These are phyloP conservation scores for Daldinia sp. DNA, from an alignment of 2,329 filamentous ascomycete genomes.

Conservation along the genomic window DNA sequence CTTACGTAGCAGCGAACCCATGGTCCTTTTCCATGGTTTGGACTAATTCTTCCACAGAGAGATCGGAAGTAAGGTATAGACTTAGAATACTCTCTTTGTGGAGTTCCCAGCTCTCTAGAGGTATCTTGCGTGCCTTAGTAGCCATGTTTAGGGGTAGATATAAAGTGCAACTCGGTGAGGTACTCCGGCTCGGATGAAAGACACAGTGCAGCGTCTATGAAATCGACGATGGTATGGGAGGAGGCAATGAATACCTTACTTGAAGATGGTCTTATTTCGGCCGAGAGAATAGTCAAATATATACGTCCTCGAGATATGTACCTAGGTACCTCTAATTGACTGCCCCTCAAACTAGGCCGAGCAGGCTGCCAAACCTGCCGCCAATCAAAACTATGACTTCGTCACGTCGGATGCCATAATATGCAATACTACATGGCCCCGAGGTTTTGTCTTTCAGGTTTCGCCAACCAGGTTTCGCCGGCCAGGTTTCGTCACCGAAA, in stretches of 20 bases:
- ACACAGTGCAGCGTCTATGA: background rate
- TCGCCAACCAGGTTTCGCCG: background rate
- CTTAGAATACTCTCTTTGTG: slow-evolving; percentile 6
- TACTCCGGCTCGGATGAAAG: background rate
- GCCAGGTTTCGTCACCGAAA: background rate
- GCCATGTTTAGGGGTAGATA: background rate
- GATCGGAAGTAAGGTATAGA: background rate
- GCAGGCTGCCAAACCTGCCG: background rate
- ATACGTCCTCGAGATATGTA: background rate
- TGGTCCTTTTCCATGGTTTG: background rate
- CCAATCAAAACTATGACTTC: background rate
- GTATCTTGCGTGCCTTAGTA: background rate
- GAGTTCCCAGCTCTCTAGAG: background rate
- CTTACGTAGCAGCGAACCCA: background rate
- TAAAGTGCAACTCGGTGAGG: background rate
- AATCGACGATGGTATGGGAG: background rate
- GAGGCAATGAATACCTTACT: background rate
- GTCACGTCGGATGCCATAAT: background rate
- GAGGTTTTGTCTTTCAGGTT: background rate
- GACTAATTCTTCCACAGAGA: background rate
- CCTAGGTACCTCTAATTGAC: too few species aligned
- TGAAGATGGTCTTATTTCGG: background rate
- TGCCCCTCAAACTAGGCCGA: too few species aligned
- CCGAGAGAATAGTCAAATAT: background rate
- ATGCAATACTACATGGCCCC: background rate